phyloP scores from a whole-genome alignment of 495 filamentous ascomycete species.

The Sabuloglossum arenarium region DNA sequence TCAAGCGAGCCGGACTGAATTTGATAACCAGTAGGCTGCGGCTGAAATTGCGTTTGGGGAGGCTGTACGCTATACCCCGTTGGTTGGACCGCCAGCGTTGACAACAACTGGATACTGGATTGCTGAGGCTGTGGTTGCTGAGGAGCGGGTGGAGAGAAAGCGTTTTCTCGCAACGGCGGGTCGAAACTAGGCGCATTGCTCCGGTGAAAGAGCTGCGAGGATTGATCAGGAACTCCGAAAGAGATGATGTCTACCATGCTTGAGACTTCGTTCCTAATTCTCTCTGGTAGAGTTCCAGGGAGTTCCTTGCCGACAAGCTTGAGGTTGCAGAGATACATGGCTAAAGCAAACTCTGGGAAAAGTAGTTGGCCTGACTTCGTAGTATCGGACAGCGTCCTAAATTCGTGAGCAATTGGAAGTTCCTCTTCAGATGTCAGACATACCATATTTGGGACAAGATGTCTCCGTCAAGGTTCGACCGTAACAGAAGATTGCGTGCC shows the following conservation, averaged over 20 bases:
- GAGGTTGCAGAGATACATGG: slow-evolving; percentile 97
- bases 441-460: slow-evolving; percentile 78
- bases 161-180: slow-evolving; percentile 35
- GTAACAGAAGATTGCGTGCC: slow-evolving; percentile 66
- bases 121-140: slow-evolving; percentile 75
- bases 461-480: slow-evolving; percentile 67
- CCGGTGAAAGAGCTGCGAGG: slow-evolving; percentile 26
- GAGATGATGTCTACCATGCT: slow-evolving; percentile 99
- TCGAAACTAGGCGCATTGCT: slow-evolving; percentile 71
- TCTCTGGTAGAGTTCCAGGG: slow-evolving; percentile 56
- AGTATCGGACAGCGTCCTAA: slow-evolving; percentile 87
- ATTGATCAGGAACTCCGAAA: slow-evolving; percentile 72
- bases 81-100: slow-evolving; percentile 54
- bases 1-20: slow-evolving; percentile 17
- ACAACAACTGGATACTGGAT: slow-evolving; percentile 56
- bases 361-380: slow-evolving; percentile 91
- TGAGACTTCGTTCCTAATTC: slow-evolving; percentile 86
- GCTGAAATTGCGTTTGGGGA: slow-evolving; percentile 22
- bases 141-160: slow-evolving; percentile 45
- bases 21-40: slow-evolving; percentile 19
- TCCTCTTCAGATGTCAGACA: background rate
- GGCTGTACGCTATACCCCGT: slow-evolving; percentile 42
- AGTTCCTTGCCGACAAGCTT: slow-evolving; percentile 71
- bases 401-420: background rate
- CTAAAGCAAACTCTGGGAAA: slow-evolving; percentile 93